Evolutionary conservation across 257 asterid species (phyloP).

Genomic region (Thymus quinquecostatus): DNA sequence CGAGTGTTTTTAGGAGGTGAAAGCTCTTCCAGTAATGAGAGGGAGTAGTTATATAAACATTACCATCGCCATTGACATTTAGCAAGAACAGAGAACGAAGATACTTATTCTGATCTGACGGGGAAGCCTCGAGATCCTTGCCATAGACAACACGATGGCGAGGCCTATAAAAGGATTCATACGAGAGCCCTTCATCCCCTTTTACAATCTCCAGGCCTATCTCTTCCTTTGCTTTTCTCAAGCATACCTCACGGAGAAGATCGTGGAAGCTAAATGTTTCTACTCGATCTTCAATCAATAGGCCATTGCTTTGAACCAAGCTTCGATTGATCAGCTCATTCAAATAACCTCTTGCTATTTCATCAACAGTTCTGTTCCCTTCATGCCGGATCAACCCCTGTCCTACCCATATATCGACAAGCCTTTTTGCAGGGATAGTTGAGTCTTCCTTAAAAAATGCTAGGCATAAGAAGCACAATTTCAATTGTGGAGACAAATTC

Average conservation of each 20-base stretch:
- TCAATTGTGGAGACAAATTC: constrained; percentile 29
- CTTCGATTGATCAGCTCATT: constrained; percentile 33
- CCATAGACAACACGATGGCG: constrained; percentile 15
- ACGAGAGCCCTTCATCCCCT: not conserved
- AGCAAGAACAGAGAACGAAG: constrained; percentile 28
- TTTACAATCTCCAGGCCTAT: constrained; percentile 19
- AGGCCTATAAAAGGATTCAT: constrained; percentile 10
- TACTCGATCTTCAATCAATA: not conserved
- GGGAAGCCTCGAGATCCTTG: not conserved
- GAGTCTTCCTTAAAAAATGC: constrained; percentile 26
- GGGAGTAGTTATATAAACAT: not conserved
- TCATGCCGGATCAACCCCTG: constrained; percentile 27
- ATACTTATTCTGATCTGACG: not conserved
- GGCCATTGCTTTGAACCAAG: not conserved
- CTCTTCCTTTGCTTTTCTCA: constrained; percentile 33
- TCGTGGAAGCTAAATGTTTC: not conserved
- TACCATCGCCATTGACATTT: not conserved
- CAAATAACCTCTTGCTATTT: constrained; percentile 32
- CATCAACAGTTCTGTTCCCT: too few species aligned
- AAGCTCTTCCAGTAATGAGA: not conserved
- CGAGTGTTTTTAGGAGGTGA: not conserved
- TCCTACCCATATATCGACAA: constrained; percentile 34
- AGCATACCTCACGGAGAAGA: constrained; percentile 18
- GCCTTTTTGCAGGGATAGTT: constrained; percentile 14
- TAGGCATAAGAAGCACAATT: constrained; percentile 29